Conservation (phyloP, 208 protist genomes). For the Porcisia hertigi region DNA sequence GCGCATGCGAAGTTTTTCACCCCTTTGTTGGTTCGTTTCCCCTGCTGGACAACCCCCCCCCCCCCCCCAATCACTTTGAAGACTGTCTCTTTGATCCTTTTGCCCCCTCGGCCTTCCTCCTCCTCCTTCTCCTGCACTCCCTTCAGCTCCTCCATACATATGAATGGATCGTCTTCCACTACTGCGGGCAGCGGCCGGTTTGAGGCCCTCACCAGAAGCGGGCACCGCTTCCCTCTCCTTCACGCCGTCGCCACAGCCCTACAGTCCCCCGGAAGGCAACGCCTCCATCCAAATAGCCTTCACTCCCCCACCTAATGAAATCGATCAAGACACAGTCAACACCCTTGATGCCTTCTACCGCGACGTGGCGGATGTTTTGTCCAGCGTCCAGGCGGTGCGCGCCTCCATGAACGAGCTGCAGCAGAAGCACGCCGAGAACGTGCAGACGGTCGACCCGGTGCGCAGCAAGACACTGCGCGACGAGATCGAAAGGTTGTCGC, state of each 20-base stretch:
- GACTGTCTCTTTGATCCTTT: neutral
- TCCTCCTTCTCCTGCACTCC: neutral
- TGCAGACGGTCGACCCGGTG: slow-evolving; percentile 64
- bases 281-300: slow-evolving; percentile 28
- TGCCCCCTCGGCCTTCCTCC: neutral
- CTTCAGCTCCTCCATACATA: neutral
- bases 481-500: slow-evolving; percentile 66
- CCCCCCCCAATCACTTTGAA: no score
- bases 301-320: slow-evolving; percentile 32
- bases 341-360: slow-evolving; percentile 76
- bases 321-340: slow-evolving; percentile 64
- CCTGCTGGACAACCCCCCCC: no score
- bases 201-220: slow-evolving; percentile 1
- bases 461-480: slow-evolving; percentile 53
- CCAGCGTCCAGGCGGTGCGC: slow-evolving; percentile 38
- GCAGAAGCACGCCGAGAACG: slow-evolving; percentile 69
- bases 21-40: no score
- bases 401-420: slow-evolving; percentile 50
- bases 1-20: no score
- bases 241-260: slow-evolving; percentile 10
- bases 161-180: slow-evolving; percentile 31
- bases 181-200: slow-evolving; percentile 18
- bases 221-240: slow-evolving; percentile 8
- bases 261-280: slow-evolving; percentile 9
- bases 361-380: slow-evolving; percentile 35